These are phyloP conservation scores for Helotiales sp. DNA, from an alignment of 2,329 filamentous ascomycete genomes.

Conservation along the genomic window DNA sequence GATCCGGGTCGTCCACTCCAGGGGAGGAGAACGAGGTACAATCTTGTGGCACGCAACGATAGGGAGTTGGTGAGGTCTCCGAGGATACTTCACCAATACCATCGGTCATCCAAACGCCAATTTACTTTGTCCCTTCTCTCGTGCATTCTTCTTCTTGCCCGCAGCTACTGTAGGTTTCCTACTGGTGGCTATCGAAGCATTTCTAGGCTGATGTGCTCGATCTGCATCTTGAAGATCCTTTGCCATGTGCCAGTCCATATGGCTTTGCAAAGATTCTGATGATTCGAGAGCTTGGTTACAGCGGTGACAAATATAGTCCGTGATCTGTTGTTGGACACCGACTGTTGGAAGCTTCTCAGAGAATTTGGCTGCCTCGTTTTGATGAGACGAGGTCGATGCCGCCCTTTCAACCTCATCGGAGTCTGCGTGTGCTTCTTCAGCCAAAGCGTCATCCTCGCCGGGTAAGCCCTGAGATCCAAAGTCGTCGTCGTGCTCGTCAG, in stretches of 20 bases:
- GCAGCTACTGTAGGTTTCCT: conserved; percentile 35
- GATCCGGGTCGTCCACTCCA: conserved; percentile 20
- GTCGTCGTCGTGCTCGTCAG: conserved; percentile 32
- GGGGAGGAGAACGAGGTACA: conserved; percentile 10
- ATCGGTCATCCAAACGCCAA: conserved; percentile 50
- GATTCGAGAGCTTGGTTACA: conserved; percentile 64
- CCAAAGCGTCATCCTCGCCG: conserved; percentile 13
- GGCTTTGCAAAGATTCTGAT: conserved; percentile 65
- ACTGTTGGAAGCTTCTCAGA: conserved; percentile 22
- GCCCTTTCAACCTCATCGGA: conserved; percentile 11
- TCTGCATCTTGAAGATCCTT: conserved; percentile 70
- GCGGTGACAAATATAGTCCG: conserved; percentile 55
- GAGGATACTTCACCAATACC: neutral
- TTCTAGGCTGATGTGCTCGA: conserved; percentile 16
- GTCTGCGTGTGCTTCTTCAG: conserved; percentile 17
- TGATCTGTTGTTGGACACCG: conserved; percentile 35
- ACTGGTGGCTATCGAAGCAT: conserved; percentile 14
- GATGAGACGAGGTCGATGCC: conserved; percentile 13
- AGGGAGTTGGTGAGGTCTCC: conserved; percentile 18
- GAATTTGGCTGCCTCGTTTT: conserved; percentile 34
- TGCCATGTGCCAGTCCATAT: conserved; percentile 93
- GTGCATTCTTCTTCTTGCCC: conserved; percentile 29
- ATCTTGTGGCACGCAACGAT: conserved; percentile 31
- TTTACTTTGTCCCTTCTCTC: conserved; percentile 60
- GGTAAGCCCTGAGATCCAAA: conserved; percentile 29